Evolutionary conservation across 345 rosid genomes (phyloP), one percentile per base, ranked within the genome.

Genomic region (Carallia pectinifolia): DNA sequence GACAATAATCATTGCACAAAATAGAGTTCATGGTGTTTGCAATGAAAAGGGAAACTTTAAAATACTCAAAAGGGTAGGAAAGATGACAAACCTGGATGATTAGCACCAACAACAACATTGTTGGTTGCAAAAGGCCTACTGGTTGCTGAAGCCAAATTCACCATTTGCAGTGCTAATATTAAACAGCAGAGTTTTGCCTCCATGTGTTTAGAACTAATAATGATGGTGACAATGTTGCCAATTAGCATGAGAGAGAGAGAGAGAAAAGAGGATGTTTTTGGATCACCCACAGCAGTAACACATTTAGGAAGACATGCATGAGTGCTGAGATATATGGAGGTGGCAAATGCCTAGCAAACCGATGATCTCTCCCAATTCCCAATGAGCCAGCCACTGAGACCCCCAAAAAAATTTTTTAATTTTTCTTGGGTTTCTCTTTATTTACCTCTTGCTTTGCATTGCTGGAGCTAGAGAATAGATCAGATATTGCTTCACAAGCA

Each of bases 61-160:
- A 44, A 55, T 27, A 6, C 38, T 66, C 5, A 40, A 54, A 55
- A n/a, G 30, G 23, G 34, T 12, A 4, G 56, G 61, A 66, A 56
- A 39, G 27, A 58, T 13, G 5, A 47, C 65, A 60, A 68, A 87
- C 93, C 91, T 84, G 81, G 83, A 63, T 61, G 81, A 70, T 76
- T 66, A 75, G 29, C 64, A n/a, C 29, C 62, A 66, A 67, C 61
- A 80, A 52, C 85, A 65, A 79, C 62, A 68, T 39, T 44, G 50
- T 44, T 77, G n/a, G 85, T 70, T 62, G 83, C 76, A 71, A 80
- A 76, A 77, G 81, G 79, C 67, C 89, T 79, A 80, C 90, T 81
- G 39, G 82, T 69, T 62, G 80, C 85, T 68, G 71, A 81, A 60
- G 74, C 75, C 83, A 79, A 82, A 58, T 77, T 77, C 79, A 69